Evolutionary conservation across 805 yeast genomes (phyloP).

Genomic region (Sugiyamaella marilandica): DNA sequence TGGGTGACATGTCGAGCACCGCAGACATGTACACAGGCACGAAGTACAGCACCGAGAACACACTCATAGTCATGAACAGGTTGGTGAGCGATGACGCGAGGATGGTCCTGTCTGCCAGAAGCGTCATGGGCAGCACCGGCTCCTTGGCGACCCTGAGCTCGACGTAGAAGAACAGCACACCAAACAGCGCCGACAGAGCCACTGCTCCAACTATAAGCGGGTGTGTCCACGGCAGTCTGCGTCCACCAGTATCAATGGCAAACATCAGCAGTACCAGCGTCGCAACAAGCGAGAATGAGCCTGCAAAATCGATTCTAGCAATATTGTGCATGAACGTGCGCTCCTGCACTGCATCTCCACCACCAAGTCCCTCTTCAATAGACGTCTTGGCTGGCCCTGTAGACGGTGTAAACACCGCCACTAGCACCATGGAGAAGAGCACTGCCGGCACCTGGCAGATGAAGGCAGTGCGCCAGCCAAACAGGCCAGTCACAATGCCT

Average conservation of each 20-base stretch:
- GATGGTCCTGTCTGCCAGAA: slow-evolving; percentile 56
- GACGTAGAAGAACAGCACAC: slow-evolving; percentile 43
- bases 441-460: slow-evolving; percentile 38
- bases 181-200: slow-evolving; percentile 31
- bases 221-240: slow-evolving; percentile 46
- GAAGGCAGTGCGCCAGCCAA: slow-evolving; percentile 61
- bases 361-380: neutral
- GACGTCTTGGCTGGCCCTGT: neutral
- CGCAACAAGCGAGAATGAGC: slow-evolving; percentile 54
- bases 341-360: neutral
- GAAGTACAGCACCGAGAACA: slow-evolving; percentile 59
- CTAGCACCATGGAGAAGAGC: slow-evolving; percentile 36
- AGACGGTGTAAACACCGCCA: slow-evolving; percentile 6
- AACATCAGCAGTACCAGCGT: slow-evolving; percentile 55
- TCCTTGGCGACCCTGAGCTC: slow-evolving; percentile 52
- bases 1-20: slow-evolving; percentile 48
- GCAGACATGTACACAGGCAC: slow-evolving; percentile 64
- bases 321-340: slow-evolving; percentile 41
- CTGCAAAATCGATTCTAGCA: slow-evolving; percentile 61
- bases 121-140: slow-evolving; percentile 63
- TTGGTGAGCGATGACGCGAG: slow-evolving; percentile 61
- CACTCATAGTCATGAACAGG: slow-evolving; percentile 67
- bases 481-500: slow-evolving; percentile 47
- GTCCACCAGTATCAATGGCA: slow-evolving; percentile 65
- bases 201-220: slow-evolving; percentile 37